Evolutionary conservation across 1,284 basidiomycete species (phyloP), one percentile per base, ranked within the genome.

Genomic region (Moniliella sp.): DNA sequence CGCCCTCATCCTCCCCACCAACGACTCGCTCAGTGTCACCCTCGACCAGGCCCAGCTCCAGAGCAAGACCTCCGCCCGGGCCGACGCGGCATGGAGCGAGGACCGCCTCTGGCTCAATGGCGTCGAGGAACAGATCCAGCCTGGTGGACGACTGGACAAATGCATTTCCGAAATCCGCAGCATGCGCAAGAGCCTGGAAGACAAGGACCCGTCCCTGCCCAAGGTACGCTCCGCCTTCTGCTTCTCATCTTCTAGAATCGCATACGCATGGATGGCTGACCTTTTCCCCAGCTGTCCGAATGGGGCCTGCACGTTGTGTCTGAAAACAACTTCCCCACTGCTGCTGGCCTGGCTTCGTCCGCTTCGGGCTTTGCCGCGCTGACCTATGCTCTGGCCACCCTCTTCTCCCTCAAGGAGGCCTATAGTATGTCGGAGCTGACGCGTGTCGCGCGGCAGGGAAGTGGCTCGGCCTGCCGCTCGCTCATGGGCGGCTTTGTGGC

Each of bases 301-400:
- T 58, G 45, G 41, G 35, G 43, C 10, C 46, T 54, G 8, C 49
- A 81, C 64, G 84, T 99, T 44, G 74, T 74, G 38, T 94, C 86
- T 7, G 76, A 75, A 66, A 99, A 99, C 72, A 97, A 97, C 68
- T 97, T 99, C 69, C 88, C 88, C 15, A 97, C 88, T 4, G 91
- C 91, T 5, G 91, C 88, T 0, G 91, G 88, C 8, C 75, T 99
- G 23, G 88, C 91, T 0, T 94, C 88, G 0, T 93, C 84, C 17
- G 88, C 91, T 0, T 83, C 86, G 0, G 88, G 88, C 9, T 88
- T 97, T 46, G 88, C 91, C 1, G 91, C 88, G 0, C 75, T 99
- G 25, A 79, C 84, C 30, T 70, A 76, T 5, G 91, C 86, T 29
- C 72, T 99, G 27, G 75, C 83, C 0, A 68, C 73, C 5, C 75